Conservation (phyloP, 306 rosid genomes). For the cucumber (Cucumis sativus) region Cucumber_9930_V3 NC_026657.2:32270501-32271000, state of each 20-base stretch:
- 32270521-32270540: background rate
- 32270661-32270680: constrained; percentile 54
- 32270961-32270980: constrained; percentile 77
- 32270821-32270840: background rate
- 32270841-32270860: background rate
- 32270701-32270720: constrained; percentile 63
- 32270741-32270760: constrained; percentile 38
- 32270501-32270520: background rate
- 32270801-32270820: background rate
- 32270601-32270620: constrained; percentile 1
- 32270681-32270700: constrained; percentile 48
- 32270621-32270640: constrained; percentile 51
- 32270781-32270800: constrained; percentile 2
- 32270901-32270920: constrained; percentile 60
- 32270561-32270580: background rate
- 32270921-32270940: constrained; percentile 91
- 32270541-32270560: background rate
- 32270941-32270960: constrained; percentile 60
- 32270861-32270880: background rate
- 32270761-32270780: constrained; percentile 20
- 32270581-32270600: background rate
- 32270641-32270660: constrained; percentile 50
- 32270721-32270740: constrained; percentile 56
- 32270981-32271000: constrained; percentile 37
- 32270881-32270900: background rate